Evolutionary conservation across 768 basidiomycete species (phyloP), one percentile per base, ranked within the genome.

Genomic region (Boletus huronensis): DNA sequence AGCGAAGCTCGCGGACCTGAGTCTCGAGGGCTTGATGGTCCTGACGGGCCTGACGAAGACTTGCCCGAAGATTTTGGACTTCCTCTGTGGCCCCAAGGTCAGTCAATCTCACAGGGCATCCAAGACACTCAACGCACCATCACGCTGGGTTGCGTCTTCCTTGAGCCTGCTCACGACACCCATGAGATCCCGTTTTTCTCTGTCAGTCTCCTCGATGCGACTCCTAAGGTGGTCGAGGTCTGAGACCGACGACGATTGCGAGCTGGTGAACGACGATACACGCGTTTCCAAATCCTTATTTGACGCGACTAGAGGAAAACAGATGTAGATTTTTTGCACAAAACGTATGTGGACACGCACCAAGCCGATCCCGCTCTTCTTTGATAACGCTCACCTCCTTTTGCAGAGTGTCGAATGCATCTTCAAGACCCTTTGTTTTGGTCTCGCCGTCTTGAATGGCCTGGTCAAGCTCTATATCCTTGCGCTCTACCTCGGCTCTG

Each of bases 121-220:
- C 42, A 32, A 55, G 29, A 44, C 48, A 21, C 13, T 17, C 13
- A 6, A 64, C 79, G 51, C 52, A 93, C 93, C 89, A 57, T 93
- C 88, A 50, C 87, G 82, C 64, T 88, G 82, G 8, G 78, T 64
- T 39, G 79, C 76, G 56, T 94, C 89, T 62, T 90, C 83, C 68
- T 92, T 89, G 58, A 93, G 72, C 50, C 90, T 80, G 68, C 88
- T 93, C 5, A 94, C 82, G 41, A 93, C 88, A 28, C 81, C 83
- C 40, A 95, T 77, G 44, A 97, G 79, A 58, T 95, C 92, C 32
- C 93, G 83, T 72, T 97, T 97, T 76, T 97, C 95, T 50, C 89
- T 80, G 58, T 97, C 92, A 1, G 81, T 80, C 56, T 91, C 88
- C 21, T 91, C 84, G 5, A 88, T 72, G 36, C 82, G 81, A 52